Evolutionary conservation across 2,329 filamentous ascomycete species (phyloP).

Genomic region (Sclerotinia nivalis): DNA sequence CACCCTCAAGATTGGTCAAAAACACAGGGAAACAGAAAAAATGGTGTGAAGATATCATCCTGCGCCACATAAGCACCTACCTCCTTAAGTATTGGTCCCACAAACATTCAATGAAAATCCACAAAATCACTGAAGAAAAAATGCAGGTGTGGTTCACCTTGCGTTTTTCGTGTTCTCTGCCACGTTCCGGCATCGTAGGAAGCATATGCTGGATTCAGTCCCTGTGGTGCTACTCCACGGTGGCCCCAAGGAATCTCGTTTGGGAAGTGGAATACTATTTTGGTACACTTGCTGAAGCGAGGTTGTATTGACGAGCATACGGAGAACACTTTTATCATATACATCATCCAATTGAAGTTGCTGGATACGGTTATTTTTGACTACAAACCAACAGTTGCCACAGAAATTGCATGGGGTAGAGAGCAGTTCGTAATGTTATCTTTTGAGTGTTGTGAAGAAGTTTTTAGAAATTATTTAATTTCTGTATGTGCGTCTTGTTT

Average conservation of each 20-base stretch:
- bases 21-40: too few relatives aligned
- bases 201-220: neutral
- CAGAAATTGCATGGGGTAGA: neutral
- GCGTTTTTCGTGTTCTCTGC: too few relatives aligned
- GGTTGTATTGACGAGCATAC: neutral
- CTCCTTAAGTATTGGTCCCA: neutral
- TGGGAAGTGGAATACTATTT: neutral
- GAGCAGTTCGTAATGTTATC: neutral
- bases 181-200: neutral
- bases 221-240: neutral
- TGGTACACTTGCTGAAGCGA: neutral
- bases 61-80: neutral
- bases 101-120: neutral
- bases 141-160: neutral
- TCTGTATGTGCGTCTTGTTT: neutral
- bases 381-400: neutral
- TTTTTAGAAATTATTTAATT: neutral
- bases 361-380: neutral
- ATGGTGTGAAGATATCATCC: neutral
- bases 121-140: neutral
- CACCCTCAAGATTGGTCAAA: neutral
- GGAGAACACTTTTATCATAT: neutral
- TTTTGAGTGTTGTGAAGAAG: neutral
- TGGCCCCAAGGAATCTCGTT: too few relatives aligned
- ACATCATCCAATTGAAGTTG: neutral